Evolutionary conservation across 2,329 filamentous ascomycete species (phyloP), one percentile per base, ranked within the genome.

Genomic region (Endoconidiophora laricicola): DNA sequence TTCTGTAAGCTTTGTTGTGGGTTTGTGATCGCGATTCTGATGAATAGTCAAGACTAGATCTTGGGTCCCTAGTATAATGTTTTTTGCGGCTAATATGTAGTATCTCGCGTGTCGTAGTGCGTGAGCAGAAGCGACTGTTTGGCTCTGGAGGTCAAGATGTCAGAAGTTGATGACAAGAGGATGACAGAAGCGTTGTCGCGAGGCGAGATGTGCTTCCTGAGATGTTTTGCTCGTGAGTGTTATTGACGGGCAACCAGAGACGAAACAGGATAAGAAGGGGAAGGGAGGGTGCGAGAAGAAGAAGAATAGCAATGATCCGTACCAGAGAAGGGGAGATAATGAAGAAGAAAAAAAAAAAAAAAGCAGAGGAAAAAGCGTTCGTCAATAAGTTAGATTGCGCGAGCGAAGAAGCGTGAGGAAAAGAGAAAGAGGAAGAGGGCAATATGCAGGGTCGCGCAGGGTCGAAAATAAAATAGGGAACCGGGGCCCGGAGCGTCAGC

Each of bases 371-470:
- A 45, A 40, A 10, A 38, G 41, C 40, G 33, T 24, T 18, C 10
- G 41, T 45, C 20, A 54, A 44, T 45, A 39, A 36, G 43, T 49
- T 46, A 51, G 42, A 46, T 44, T 52, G 38, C 44, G 23, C 24
- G 44, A 54, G 52, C 29, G 49, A 54, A 50, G 47, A 46, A 52
- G 39, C 37, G 43, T 50, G 46, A 47, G 52, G 39, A 46, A 48
- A 53, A 43, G 46, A 23, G 43, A 24, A 20, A 39, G 29, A 26
- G 43, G 33, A 29, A 24, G 38, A 39, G 33, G 18, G 44, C 20
- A 23, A 43, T 12, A 33, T 33, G 44, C 20, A 47, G 44, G 49
- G 50, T 39, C 41, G 37, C 29, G 40, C 45, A 48, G 50, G 46
- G 38, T 46, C 46, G 33, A 40, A 36, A 50, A 45, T 40, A 40